Evolutionary conservation across 2,329 filamentous ascomycete genomes (phyloP).

Genomic region (Capronia coronata): DNA sequence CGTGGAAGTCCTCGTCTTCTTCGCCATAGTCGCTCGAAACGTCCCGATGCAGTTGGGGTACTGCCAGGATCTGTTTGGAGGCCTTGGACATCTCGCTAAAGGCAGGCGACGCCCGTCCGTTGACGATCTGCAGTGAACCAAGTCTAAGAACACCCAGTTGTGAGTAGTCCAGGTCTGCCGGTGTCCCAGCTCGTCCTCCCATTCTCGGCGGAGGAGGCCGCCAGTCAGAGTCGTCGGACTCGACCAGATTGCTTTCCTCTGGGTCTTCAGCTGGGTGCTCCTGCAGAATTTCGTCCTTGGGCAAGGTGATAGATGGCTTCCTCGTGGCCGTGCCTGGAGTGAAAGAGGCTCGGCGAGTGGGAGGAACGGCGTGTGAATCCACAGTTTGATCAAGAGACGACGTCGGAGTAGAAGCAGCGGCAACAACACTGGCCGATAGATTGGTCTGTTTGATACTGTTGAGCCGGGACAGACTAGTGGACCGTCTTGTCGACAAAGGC

Average conservation of each 20-base stretch:
- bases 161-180: slow-evolving; percentile 25
- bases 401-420: slow-evolving; percentile 5
- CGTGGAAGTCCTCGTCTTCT: slow-evolving; percentile 14
- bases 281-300: slow-evolving; percentile 4
- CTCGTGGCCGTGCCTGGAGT: slow-evolving; percentile 26
- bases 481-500: slow-evolving; percentile 12
- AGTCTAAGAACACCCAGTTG: slow-evolving; percentile 24
- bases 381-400: slow-evolving; percentile 20
- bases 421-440: slow-evolving; percentile 3
- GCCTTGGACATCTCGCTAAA: slow-evolving; percentile 25
- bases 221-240: slow-evolving; percentile 12
- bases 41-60: slow-evolving; percentile 12
- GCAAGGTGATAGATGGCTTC: slow-evolving; percentile 6
- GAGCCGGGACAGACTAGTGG: slow-evolving; percentile 12
- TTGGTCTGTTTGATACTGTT: slow-evolving; percentile 11
- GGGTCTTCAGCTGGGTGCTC: slow-evolving; percentile 5
- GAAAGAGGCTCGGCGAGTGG: slow-evolving; percentile 26
- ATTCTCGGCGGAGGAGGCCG: slow-evolving; percentile 20
- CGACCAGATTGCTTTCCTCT: slow-evolving; percentile 7
- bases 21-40: slow-evolving; percentile 27
- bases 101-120: slow-evolving; percentile 28
- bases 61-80: slow-evolving; percentile 18
- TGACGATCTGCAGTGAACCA: slow-evolving; percentile 27
- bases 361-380: slow-evolving; percentile 18
- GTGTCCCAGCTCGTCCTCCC: slow-evolving; percentile 23